A percentile compares a stretch with the other conserved stretches of the same genome.
phyloP scores from a whole-genome alignment of 176 grass and related monocot genomes.

The Cenchrus americanus region DNA sequence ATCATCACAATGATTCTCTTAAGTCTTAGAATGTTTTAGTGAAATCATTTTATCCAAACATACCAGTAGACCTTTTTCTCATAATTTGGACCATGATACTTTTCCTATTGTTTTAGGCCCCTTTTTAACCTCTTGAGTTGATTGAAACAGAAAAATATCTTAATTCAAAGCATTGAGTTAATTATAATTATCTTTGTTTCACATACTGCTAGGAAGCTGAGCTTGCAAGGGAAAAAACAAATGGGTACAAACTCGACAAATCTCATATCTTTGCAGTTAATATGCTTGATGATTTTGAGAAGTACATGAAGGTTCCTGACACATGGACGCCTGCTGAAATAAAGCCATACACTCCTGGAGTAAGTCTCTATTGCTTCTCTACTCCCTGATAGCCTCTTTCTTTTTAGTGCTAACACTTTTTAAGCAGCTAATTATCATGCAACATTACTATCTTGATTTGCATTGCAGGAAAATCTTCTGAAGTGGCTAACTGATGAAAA shows the following conservation, averaged over 20 bases:
- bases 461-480: slow-evolving; percentile 80
- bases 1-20: background rate
- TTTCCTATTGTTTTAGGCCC: background rate
- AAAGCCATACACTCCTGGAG: slow-evolving; percentile 85
- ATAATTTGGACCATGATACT: background rate
- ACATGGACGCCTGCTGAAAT: slow-evolving; percentile 92
- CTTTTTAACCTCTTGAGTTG: background rate
- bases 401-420: slow-evolving; percentile 10
- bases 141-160: background rate
- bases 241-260: slow-evolving; percentile 93
- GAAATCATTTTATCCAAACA: background rate
- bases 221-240: slow-evolving; percentile 86
- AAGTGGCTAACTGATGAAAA: slow-evolving; percentile 94
- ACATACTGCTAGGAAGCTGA: slow-evolving; percentile 73
- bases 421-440: background rate
- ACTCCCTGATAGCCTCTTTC: background rate
- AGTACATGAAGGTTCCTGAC: slow-evolving; percentile 94
- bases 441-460: background rate
- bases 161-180: background rate
- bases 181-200: background rate
- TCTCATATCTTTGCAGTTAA: slow-evolving; percentile 91
- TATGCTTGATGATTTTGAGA: slow-evolving; percentile 91
- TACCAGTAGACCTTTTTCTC: background rate
- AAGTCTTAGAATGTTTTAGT: slow-evolving; percentile 6
- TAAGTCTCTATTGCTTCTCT: slow-evolving; percentile 40